Conservation (phyloP, 371 early-diverging fungal genomes). For the Phascolomyces articulosus region DNA sequence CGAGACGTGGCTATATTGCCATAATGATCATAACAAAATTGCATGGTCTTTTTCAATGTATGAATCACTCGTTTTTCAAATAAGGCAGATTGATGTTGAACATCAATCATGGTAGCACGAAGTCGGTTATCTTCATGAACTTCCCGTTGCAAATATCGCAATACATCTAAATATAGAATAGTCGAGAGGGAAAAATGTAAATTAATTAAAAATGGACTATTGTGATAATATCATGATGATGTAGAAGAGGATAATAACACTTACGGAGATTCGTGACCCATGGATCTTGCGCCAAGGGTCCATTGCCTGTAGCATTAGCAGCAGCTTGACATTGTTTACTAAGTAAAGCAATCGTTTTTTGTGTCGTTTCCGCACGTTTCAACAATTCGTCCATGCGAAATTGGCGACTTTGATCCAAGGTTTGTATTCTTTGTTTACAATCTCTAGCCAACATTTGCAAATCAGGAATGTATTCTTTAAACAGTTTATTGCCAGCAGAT, state of each 20-base stretch:
- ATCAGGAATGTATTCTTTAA: conserved; percentile 24
- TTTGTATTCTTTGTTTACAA: conserved; percentile 30
- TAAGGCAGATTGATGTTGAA: conserved; percentile 28
- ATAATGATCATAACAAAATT: conserved; percentile 24
- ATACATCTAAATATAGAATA: conserved; percentile 26
- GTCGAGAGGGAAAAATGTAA: too few relatives aligned
- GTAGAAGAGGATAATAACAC: not conserved
- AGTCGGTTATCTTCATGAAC: conserved; percentile 48
- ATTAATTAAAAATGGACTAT: not conserved
- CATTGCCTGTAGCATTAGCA: conserved; percentile 19
- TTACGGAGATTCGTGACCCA: conserved; percentile 48
- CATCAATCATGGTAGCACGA: conserved; percentile 28
- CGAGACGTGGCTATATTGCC: not conserved
- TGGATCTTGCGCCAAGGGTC: conserved; percentile 30
- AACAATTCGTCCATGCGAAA: conserved; percentile 36
- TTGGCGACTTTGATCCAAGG: conserved; percentile 20
- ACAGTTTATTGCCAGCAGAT: conserved; percentile 18
- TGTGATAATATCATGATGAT: too few relatives aligned
- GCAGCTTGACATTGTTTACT: conserved; percentile 33
- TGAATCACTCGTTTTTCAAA: conserved; percentile 30
- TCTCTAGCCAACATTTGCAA: conserved; percentile 26
- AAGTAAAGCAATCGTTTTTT: conserved; percentile 30
- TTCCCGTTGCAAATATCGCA: conserved; percentile 39
- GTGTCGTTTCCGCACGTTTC: conserved; percentile 34
- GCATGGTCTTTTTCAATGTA: conserved; percentile 25